Evolutionary conservation across 805 yeast genomes (phyloP).

Genomic region (Saccharomyces paradoxus): DNA sequence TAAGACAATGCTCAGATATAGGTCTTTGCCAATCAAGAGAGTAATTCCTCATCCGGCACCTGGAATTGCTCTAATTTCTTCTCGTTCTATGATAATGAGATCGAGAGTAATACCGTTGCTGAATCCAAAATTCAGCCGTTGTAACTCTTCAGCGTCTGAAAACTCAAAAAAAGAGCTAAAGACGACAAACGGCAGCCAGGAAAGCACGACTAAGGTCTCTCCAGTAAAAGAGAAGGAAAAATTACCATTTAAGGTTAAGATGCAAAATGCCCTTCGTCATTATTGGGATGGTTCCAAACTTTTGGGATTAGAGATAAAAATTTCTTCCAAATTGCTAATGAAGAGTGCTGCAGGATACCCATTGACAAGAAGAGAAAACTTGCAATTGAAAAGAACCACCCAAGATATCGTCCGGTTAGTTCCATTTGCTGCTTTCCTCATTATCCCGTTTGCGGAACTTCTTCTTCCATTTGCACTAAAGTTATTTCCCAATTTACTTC

Average conservation of each 20-base stretch:
- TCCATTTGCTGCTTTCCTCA: conserved; percentile 83
- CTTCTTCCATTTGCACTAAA: conserved; percentile 82
- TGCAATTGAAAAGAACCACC: conserved; percentile 81
- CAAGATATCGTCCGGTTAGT: conserved; percentile 79
- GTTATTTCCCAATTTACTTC: conserved; percentile 87
- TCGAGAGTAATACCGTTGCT: not conserved
- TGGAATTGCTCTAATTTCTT: not conserved
- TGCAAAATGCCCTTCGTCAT: conserved; percentile 83
- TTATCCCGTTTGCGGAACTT: conserved; percentile 91
- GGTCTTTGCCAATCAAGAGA: not conserved
- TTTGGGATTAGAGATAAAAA: conserved; percentile 79
- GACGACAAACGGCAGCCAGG: not conserved
- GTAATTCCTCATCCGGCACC: not conserved
- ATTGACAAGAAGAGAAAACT: conserved; percentile 78
- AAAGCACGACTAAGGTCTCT: not conserved
- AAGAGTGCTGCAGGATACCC: conserved; percentile 88
- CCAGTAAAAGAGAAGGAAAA: conserved; percentile 26
- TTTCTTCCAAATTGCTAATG: conserved; percentile 70
- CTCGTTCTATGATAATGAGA: not conserved
- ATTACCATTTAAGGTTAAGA: conserved; percentile 64
- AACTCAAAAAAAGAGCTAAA: not conserved
- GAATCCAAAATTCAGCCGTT: not conserved
- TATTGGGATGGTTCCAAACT: conserved; percentile 96
- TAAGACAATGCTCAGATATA: not conserved
- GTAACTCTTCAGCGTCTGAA: not conserved